phyloP scores from a whole-genome alignment of 2,329 filamentous ascomycete genomes.

The Sporothrix pallida region DNA sequence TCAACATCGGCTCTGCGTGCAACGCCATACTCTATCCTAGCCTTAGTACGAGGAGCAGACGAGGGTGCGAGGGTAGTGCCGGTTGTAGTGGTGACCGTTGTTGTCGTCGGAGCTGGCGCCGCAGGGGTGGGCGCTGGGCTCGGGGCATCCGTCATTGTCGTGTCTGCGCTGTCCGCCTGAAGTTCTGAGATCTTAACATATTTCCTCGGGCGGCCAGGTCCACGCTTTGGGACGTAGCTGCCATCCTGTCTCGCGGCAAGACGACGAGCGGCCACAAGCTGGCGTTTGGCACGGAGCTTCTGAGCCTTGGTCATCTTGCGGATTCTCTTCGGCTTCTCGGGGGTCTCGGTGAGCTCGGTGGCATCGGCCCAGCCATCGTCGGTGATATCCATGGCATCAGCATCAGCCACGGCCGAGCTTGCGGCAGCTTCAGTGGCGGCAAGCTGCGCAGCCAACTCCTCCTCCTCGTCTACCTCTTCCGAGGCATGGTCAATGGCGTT shows the following conservation, averaged over 20 bases:
- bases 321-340: no score
- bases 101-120: not conserved
- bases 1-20: slow-evolving; percentile 3
- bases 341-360: not conserved
- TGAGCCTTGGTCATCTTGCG: slow-evolving; percentile 22
- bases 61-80: not conserved
- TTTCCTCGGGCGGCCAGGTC: slow-evolving; percentile 23
- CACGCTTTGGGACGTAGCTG: slow-evolving; percentile 12
- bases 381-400: not conserved
- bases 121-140: not conserved
- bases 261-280: slow-evolving; percentile 16
- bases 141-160: not conserved
- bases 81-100: not conserved
- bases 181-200: slow-evolving; percentile 12
- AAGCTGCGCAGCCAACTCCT: slow-evolving; percentile 31
- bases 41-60: not conserved
- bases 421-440: not conserved
- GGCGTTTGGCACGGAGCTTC: slow-evolving; percentile 11
- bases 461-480: slow-evolving; percentile 17
- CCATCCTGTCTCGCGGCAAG: slow-evolving; percentile 3
- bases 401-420: not conserved
- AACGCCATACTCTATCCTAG: not conserved
- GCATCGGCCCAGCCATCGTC: not conserved
- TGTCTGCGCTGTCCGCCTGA: not conserved
- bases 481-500: not conserved